A percentile compares a stretch with the other conserved stretches of the same genome.
Evolutionary conservation across 73 alveolate genomes (phyloP).

Genomic region (Paramecium sonneborni): DNA sequence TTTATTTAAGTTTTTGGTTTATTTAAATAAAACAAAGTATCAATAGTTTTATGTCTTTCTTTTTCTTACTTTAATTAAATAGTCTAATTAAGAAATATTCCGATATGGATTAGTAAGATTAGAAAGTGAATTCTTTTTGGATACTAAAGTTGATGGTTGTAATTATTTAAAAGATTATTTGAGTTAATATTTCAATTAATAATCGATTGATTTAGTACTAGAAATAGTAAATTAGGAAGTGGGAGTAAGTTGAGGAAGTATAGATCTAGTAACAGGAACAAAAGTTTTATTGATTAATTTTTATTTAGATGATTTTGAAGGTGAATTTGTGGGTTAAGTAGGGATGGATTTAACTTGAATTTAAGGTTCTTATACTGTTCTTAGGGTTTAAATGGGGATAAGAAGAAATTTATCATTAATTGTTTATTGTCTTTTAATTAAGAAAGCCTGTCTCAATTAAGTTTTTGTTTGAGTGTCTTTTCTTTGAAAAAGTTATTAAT

Average conservation of each 20-base stretch:
- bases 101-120: slow-evolving; percentile 1
- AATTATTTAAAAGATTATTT: neutral
- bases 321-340: neutral
- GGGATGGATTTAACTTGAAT: neutral
- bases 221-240: slow-evolving; percentile 5
- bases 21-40: neutral
- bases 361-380: neutral
- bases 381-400: neutral
- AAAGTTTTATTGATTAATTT: neutral
- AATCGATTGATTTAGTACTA: neutral
- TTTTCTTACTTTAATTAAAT: neutral
- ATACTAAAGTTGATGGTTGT: neutral
- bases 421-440: slow-evolving; percentile 14
- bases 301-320: neutral
- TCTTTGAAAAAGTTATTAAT: neutral
- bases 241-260: neutral
- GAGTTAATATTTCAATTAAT: neutral
- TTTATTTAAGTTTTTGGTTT: neutral
- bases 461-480: neutral
- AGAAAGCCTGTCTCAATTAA: neutral
- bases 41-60: neutral
- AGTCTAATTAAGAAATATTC: neutral
- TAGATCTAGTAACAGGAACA: neutral
- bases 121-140: neutral
- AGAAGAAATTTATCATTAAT: slow-evolving; percentile 6